Base-by-base conservation (phyloP, 805 yeast species). In the Candida orba region DNA sequence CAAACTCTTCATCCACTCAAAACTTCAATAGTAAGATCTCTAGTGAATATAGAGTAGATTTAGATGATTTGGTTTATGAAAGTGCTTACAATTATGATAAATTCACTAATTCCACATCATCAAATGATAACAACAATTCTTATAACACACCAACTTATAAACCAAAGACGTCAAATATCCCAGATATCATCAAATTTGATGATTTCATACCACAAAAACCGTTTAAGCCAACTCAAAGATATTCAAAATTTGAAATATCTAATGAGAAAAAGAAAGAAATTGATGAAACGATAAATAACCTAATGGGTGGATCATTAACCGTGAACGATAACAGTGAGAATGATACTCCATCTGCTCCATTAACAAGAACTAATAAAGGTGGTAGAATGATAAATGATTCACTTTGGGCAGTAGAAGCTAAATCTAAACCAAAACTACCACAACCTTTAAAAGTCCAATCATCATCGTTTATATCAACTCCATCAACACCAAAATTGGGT, bases 41-140 rank as follows among this genome's bases (percentile, higher is more conserved):
- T 4, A 52, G 53, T 23, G 67, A 68, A 8, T 74, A 72, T 39
- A 76, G 80, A 58, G 43, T 56, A 9, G 44, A 52, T 27, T 59
- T 70, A 43, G 65, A 63, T 48, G 64, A 67, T 6, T 68, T 83
- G 52, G 72, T 80, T 66, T 71, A 69, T 44, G 90, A 84, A 61
- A 61, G 68, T 40, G 73, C 81, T 4, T 84, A 91, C 64, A 80
- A 78, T 50, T 55, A 60, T 8, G 66, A 67, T 9, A 62, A 66
- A 29, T 89, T 68, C 4, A 36, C 41, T 22, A 48, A 20, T 20
- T 20, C 36, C 34, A 31, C 39, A n/a, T 39, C 35, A 8, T 31
- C 36, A 15, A 17, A 12, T 17, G 22, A 10, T 31, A 12, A 14
- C 20, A 13, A 23, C 20, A 17, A 10, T 14, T 4, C 25, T 20